A percentile compares a stretch with the other conserved stretches of the same genome.
phyloP scores from a whole-genome alignment of 805 yeast species.

The Barnettozyma botsteinii region DNA sequence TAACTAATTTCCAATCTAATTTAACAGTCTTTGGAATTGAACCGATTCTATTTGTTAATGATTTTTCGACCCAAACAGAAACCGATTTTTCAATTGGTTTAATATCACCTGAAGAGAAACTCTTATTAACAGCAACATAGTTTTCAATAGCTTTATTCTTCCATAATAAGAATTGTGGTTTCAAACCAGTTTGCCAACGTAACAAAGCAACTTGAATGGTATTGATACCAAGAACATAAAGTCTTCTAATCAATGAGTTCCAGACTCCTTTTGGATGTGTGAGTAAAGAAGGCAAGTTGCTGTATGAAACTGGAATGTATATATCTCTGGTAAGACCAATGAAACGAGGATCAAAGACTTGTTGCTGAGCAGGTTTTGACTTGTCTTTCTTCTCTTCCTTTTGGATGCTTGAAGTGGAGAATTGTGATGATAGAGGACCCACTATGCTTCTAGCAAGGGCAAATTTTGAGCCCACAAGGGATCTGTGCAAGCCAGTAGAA shows the following conservation, averaged over 20 bases:
- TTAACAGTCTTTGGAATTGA: conserved; percentile 52
- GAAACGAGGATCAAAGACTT: conserved; percentile 34
- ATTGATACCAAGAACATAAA: conserved; percentile 60
- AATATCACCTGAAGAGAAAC: conserved; percentile 62
- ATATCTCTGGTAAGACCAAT: conserved; percentile 37
- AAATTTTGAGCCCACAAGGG: background rate
- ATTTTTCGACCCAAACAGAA: conserved; percentile 59
- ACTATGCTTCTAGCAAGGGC: background rate
- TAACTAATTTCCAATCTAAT: conserved; percentile 72
- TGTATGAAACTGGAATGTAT: conserved; percentile 47
- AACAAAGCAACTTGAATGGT: conserved; percentile 62
- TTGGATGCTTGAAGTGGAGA: conserved; percentile 7
- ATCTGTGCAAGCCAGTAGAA: background rate
- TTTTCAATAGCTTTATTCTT: conserved; percentile 76
- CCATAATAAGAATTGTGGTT: conserved; percentile 71
- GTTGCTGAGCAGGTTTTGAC: conserved; percentile 14
- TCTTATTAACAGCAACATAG: conserved; percentile 72
- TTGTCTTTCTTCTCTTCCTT: conserved; percentile 11
- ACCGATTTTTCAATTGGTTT: conserved; percentile 38
- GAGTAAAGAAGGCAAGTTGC: conserved; percentile 38
- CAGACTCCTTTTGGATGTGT: conserved; percentile 37
- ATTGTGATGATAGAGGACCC: background rate
- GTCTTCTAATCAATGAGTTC: conserved; percentile 49
- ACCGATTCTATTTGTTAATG: conserved; percentile 45
- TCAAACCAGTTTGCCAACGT: conserved; percentile 61